These are phyloP conservation scores for Calophaca sinica DNA, from an alignment of 306 rosid species.

Conservation along the genomic window DNA sequence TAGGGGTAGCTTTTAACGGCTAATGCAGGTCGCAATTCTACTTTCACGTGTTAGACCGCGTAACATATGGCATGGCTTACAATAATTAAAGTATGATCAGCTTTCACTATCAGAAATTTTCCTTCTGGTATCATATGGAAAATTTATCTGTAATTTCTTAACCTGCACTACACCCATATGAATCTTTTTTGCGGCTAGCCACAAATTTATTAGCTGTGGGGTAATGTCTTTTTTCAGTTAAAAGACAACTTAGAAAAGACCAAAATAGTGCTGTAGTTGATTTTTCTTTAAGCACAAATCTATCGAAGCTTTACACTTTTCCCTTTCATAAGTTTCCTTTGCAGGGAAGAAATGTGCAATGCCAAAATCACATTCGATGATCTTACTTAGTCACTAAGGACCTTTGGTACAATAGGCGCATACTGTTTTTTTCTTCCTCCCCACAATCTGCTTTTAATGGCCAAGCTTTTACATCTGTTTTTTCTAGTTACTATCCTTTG, in stretches of 20 bases:
- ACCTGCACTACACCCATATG: conserved; percentile 37
- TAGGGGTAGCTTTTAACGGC: conserved; percentile 7
- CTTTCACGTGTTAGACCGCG: conserved; percentile 31
- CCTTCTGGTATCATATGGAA: background rate
- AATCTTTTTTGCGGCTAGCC: conserved; percentile 16
- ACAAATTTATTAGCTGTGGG: conserved; percentile 36
- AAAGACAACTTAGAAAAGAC: background rate
- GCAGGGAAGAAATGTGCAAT: conserved; percentile 44
- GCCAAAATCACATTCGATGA: conserved; percentile 44
- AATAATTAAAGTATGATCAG: conserved; percentile 8
- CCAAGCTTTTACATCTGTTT: background rate
- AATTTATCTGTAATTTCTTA: conserved; percentile 27
- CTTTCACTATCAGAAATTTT: conserved; percentile 36
- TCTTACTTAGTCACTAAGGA: conserved; percentile 32
- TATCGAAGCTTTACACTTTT: conserved; percentile 7
- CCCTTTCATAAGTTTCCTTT: conserved; percentile 46
- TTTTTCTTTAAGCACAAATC: conserved; percentile 31
- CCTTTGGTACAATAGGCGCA: conserved; percentile 1
- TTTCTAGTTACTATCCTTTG: background rate
- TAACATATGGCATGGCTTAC: conserved; percentile 9
- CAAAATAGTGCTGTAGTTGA: conserved; percentile 5
- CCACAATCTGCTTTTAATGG: background rate
- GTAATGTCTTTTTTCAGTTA: conserved; percentile 23
- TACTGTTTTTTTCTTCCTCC: background rate
- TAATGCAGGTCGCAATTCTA: conserved; percentile 29